phyloP scores from a whole-genome alignment of 371 early-diverging fungal species.

The Nematocida parisii region DNA sequence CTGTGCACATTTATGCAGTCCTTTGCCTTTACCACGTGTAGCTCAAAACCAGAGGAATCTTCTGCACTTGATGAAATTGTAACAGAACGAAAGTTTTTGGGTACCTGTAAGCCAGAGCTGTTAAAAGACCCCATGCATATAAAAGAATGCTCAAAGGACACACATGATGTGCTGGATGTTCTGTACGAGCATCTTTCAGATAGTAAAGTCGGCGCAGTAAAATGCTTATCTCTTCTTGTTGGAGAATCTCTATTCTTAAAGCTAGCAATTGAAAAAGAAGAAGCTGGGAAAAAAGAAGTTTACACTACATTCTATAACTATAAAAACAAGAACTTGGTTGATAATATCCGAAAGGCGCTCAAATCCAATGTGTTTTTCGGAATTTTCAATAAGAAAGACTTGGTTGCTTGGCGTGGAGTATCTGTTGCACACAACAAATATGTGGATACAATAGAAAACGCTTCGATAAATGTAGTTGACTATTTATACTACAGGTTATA shows the following conservation, averaged over 20 bases:
- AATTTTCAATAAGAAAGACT: constrained; percentile 10
- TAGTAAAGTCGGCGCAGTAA: background rate
- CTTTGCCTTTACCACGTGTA: background rate
- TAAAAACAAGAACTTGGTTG: background rate
- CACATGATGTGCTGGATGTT: background rate
- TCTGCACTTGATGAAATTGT: background rate
- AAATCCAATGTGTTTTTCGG: constrained; percentile 26
- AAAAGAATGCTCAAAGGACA: background rate
- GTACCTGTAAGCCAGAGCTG: background rate
- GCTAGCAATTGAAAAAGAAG: background rate
- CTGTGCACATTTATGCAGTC: constrained; percentile 20
- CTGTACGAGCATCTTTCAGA: background rate
- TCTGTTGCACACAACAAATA: constrained; percentile 13
- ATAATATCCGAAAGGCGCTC: background rate
- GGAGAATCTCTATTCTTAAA: constrained; percentile 12
- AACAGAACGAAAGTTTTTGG: background rate
- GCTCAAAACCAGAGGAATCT: background rate
- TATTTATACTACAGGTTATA: constrained; percentile 21
- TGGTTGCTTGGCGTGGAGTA: background rate
- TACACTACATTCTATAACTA: constrained; percentile 12
- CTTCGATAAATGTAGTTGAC: background rate
- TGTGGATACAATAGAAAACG: background rate
- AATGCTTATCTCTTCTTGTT: background rate
- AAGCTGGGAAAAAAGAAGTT: background rate
- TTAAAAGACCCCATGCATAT: background rate